These are phyloP conservation scores for Ascochyta pisi DNA, from an alignment of 2,329 filamentous ascomycete species.

Conservation along the genomic window DNA sequence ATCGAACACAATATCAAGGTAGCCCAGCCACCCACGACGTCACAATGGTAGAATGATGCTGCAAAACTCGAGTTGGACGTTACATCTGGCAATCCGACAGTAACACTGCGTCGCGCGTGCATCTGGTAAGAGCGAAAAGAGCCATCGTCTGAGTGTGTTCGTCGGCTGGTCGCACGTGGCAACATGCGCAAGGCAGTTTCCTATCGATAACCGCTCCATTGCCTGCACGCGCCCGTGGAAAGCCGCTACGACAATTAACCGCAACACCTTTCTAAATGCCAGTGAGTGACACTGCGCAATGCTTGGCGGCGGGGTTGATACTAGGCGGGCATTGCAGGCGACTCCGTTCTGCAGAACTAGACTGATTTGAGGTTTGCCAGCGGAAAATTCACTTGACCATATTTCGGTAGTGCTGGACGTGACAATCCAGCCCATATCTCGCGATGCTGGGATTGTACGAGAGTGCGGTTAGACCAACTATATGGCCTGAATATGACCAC, in stretches of 20 bases:
- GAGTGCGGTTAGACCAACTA: background rate
- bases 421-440: background rate
- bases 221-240: no score
- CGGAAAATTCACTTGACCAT: background rate
- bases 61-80: constrained; percentile 1
- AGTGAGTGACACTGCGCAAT: background rate
- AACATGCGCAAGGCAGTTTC: background rate
- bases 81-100: constrained; percentile 7
- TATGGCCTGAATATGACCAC: no score
- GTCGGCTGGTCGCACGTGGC: constrained; percentile 4
- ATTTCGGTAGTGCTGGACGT: background rate
- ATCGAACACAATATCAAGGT: background rate
- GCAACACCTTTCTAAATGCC: no score
- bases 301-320: background rate
- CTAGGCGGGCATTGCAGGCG: background rate
- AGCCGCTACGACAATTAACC: no score
- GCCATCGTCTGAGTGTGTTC: background rate
- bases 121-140: background rate
- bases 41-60: background rate
- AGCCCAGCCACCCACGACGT: constrained; percentile 2
- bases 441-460: background rate
- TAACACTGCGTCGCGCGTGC: constrained; percentile 6
- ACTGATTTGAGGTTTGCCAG: background rate
- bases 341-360: background rate
- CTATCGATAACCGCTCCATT: background rate